A percentile compares a stretch with the other conserved stretches of the same genome.
Conservation (phyloP, 2,329 filamentous ascomycete genomes). For the Xenoacremonium recifei region DNA sequence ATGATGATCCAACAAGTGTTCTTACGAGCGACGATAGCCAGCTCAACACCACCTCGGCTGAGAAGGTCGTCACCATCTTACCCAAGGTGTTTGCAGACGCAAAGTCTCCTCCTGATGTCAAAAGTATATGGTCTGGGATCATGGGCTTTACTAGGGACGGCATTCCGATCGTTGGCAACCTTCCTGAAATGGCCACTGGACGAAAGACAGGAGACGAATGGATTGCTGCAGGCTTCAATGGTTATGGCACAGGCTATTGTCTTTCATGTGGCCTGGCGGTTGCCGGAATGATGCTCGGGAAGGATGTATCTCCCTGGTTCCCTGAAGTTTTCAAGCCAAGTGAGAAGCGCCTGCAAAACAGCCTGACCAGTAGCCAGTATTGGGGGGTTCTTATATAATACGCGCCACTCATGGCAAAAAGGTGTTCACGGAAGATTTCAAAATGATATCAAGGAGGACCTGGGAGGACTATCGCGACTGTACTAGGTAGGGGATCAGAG, state of each 20-base stretch:
- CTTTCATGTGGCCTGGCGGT: conserved; percentile 12
- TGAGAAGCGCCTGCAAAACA: too few species aligned
- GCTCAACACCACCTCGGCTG: not conserved
- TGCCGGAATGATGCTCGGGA: not conserved
- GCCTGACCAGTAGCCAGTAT: too few species aligned
- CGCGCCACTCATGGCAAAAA: too few species aligned
- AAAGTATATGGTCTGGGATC: conserved; percentile 4
- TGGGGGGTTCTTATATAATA: too few species aligned
- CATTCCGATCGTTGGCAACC: conserved; percentile 2
- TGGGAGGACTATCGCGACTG: too few species aligned
- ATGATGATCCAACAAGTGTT: not conserved
- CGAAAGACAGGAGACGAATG: conserved; percentile 8
- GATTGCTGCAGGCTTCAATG: conserved; percentile 20
- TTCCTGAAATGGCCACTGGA: conserved; percentile 1
- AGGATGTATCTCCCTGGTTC: not conserved
- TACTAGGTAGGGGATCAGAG: too few species aligned
- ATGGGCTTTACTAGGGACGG: conserved; percentile 2
- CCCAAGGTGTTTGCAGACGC: not conserved
- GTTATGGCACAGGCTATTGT: conserved; percentile 20
- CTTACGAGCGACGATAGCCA: not conserved
- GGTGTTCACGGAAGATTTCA: too few species aligned
- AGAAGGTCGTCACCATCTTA: not conserved
- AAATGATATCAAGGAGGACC: too few species aligned
- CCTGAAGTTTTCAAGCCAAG: too few species aligned
- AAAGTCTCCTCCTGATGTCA: not conserved